These are phyloP conservation scores for Conticribra weissflogii DNA, from an alignment of 108 stramenopile genomes.

Conservation along the genomic window DNA sequence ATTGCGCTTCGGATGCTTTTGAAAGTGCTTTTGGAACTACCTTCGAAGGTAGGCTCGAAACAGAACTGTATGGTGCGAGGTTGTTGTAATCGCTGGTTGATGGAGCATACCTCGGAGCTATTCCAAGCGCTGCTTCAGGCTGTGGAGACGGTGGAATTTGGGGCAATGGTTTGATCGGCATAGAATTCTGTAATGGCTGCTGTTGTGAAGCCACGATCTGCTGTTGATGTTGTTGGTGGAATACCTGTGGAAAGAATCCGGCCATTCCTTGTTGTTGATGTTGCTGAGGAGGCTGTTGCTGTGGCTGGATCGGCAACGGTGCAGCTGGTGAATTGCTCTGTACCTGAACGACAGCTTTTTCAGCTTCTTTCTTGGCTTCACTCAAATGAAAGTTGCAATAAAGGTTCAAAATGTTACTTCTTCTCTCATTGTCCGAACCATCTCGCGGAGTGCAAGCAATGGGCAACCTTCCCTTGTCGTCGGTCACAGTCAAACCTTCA, in stretches of 20 bases:
- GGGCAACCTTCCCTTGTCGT: conserved; percentile 52
- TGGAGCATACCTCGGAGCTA: conserved; percentile 17
- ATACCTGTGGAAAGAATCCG: conserved; percentile 1
- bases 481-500: conserved; percentile 58
- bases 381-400: conserved; percentile 26
- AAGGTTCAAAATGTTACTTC: conserved; percentile 44
- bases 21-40: not conserved
- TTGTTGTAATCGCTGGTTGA: not conserved
- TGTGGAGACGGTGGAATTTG: not conserved
- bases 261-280: too few species aligned
- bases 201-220: too few species aligned
- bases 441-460: conserved; percentile 43
- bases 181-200: too few species aligned
- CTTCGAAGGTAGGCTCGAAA: too few species aligned
- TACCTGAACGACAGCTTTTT: not conserved
- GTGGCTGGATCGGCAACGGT: not conserved
- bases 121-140: conserved; percentile 22
- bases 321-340: not conserved
- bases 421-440: conserved; percentile 49
- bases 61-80: conserved; percentile 1
- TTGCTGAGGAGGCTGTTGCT: not conserved
- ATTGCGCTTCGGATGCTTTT: not conserved
- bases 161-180: not conserved
- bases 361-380: not conserved
- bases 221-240: not conserved